Evolutionary conservation across 2,329 filamentous ascomycete species (phyloP), one percentile per base, ranked within the genome.

Genomic region (Epichloe elymi): DNA sequence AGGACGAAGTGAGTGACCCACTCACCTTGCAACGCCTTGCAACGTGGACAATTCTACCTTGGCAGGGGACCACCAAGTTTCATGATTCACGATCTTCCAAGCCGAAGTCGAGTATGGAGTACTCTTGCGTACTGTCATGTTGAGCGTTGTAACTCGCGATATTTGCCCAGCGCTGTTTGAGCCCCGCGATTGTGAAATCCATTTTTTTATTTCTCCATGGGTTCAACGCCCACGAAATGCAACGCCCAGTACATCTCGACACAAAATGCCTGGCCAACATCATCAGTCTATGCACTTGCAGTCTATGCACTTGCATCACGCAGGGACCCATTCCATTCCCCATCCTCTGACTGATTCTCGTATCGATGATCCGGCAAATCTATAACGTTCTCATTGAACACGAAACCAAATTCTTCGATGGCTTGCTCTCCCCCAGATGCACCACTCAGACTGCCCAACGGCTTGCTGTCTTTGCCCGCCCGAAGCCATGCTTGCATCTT

Each of bases 111-210:
- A 94, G 72, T 8, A n/a, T n/a, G n/a, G n/a, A n/a, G n/a, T n/a
- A 89, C 72, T 56, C 87, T 82, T 12, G 91, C 91, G 65, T 97
- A 97, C 55, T 94, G 91, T 26, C 96, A 87, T n/a, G 88, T 95
- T 41, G 96, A 78, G 26, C 93, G 79, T 67, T 98, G 93, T 33
- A 98, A 74, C 63, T 97, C 94, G 51, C 93, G 83, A 68, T 93
- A 91, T 82, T 97, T 97, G 53, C 88, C 89, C n/a, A n/a, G n/a
- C 26, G 26, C 30, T 10, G 30, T 10, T 30, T 11, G 8, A 30
- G 30, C 30, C 8, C 26, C 26, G 8, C 26, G 26, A 30, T 30
- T 4, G 26, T 30, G 26, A 10, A 4, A 10, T 30, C 26, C 7
- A 30, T 30, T n/a, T n/a, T n/a, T n/a, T n/a, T n/a, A n/a, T n/a